Percentiles rank a stretch among this genome's conserved stretches.
phyloP scores from a whole-genome alignment of 164 flowering plant genomes.

The Annona squamosa region DNA sequence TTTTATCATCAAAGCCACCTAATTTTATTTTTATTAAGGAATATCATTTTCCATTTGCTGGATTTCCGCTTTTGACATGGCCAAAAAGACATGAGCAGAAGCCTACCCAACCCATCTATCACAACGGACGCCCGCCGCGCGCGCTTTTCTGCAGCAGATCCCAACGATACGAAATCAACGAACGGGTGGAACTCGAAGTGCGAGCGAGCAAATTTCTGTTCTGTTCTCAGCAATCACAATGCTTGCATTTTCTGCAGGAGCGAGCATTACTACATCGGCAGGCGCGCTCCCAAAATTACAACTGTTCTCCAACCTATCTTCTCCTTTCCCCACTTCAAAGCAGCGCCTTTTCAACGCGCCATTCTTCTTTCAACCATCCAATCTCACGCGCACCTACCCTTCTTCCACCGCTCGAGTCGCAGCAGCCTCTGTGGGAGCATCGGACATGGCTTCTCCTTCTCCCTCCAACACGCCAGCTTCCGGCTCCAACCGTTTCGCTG shows the following conservation, averaged over 20 bases:
- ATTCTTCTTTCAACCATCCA: background rate
- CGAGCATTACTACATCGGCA: background rate
- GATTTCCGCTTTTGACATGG: too few species aligned
- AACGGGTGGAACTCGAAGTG: too few species aligned
- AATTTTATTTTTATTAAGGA: too few species aligned
- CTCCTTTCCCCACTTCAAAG: background rate
- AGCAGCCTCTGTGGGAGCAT: background rate
- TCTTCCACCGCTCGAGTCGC: background rate
- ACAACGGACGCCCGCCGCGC: too few species aligned
- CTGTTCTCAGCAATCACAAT: too few species aligned
- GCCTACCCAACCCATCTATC: background rate
- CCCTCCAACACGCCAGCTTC: conserved; percentile 22
- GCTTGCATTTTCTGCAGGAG: too few species aligned
- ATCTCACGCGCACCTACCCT: background rate
- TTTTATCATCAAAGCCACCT: too few species aligned
- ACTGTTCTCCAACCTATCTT: background rate
- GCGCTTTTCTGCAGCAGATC: too few species aligned
- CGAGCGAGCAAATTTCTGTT: too few species aligned
- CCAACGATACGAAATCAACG: too few species aligned
- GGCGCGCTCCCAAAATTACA: background rate
- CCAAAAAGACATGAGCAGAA: background rate
- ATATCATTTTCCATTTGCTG: too few species aligned
- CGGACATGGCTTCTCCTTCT: conserved; percentile 13
- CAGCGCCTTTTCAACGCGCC: background rate
- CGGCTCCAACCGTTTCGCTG: conserved; percentile 63